These are phyloP conservation scores for Cladosporium cucumerinum DNA, from an alignment of 2,329 filamentous ascomycete species.

Conservation along the genomic window DNA sequence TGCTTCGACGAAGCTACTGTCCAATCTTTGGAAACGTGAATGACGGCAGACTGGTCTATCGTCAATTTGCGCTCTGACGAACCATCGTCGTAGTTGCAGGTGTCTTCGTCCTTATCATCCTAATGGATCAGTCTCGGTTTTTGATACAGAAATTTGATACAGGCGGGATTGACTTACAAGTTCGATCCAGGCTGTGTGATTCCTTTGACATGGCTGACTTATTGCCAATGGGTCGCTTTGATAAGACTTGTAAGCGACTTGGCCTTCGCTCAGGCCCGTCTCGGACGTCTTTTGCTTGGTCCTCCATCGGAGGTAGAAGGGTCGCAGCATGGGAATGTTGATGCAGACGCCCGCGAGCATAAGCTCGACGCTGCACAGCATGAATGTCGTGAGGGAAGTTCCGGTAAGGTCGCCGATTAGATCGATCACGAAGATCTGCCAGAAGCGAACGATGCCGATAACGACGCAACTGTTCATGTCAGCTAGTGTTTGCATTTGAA, in stretches of 20 bases:
- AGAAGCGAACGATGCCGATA: conserved; percentile 14
- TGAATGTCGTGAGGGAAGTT: conserved; percentile 12
- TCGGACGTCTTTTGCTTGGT: not conserved
- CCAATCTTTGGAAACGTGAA: conserved; percentile 10
- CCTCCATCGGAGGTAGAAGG: conserved; percentile 15
- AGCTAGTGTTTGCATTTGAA: not conserved
- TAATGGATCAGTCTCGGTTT: not conserved
- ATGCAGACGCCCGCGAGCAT: conserved; percentile 11
- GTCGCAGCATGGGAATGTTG: conserved; percentile 11
- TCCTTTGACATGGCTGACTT: not conserved
- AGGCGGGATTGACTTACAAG: not conserved
- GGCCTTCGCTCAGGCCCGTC: not conserved
- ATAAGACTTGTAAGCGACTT: not conserved
- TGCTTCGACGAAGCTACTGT: conserved; percentile 8
- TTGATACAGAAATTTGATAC: not conserved
- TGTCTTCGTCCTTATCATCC: not conserved
- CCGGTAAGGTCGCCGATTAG: conserved; percentile 7
- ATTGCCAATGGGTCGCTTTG: not conserved
- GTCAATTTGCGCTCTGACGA: conserved; percentile 12
- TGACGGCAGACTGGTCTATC: not conserved
- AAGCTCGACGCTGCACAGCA: conserved; percentile 9
- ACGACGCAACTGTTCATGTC: conserved; percentile 4
- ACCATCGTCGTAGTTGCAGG: not conserved
- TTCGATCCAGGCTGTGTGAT: conserved; percentile 11
- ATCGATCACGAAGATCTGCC: conserved; percentile 10